Conservation (phyloP, 2,329 filamentous ascomycete species). For the Teratosphaeria nubilosa region DNA sequence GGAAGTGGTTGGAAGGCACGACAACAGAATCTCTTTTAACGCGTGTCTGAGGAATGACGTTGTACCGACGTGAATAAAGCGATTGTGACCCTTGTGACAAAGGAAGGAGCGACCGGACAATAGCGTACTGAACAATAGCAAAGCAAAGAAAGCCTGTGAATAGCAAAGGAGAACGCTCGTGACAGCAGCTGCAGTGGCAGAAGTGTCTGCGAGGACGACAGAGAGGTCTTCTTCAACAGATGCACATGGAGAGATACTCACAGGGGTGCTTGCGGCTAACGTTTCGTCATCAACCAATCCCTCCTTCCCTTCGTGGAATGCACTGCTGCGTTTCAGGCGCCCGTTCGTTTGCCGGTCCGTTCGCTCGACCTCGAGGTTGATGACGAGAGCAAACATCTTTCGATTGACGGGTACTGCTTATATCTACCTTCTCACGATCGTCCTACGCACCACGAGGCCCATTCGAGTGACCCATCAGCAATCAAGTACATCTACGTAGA, state of each 20-base stretch:
- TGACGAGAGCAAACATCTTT: background rate
- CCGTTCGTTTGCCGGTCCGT: background rate
- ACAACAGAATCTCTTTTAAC: background rate
- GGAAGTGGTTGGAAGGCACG: background rate
- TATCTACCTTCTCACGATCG: background rate
- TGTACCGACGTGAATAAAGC: background rate
- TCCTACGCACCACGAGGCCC: background rate
- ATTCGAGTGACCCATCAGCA: background rate
- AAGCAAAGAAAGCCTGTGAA: background rate
- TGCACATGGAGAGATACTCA: background rate
- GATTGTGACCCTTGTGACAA: background rate
- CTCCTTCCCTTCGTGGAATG: background rate
- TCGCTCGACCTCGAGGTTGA: background rate
- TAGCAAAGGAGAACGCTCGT: conserved; percentile 1
- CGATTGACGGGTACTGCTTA: background rate
- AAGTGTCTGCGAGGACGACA: background rate
- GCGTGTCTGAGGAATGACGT: background rate
- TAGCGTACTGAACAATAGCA: conserved; percentile 2
- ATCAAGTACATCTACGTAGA: background rate
- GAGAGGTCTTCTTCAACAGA: background rate
- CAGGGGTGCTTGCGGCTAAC: background rate
- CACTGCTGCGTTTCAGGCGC: background rate
- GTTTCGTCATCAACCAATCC: conserved; percentile 3
- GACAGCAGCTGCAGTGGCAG: background rate
- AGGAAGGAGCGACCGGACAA: conserved; percentile 2